Evolutionary conservation across 1,139 yeast species (phyloP), one percentile per base, ranked within the genome.

Genomic region (Scheffersomyces parashehatae): DNA sequence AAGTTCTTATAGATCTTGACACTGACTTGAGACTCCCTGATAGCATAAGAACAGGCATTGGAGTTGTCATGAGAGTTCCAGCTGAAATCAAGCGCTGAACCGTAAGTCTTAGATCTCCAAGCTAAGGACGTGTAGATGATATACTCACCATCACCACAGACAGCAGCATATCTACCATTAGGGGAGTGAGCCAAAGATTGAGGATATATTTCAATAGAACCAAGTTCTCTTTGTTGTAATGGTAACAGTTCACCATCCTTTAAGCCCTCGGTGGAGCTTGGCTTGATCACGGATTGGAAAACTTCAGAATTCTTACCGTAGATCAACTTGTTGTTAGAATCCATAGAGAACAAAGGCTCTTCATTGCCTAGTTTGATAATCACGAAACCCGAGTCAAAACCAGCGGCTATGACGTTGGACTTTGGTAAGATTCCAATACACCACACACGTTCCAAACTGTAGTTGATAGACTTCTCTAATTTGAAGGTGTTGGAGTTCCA

Each of bases 121-220:
- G 98, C 98, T 59, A 95, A 79, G 1, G 99, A 95, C 6, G 98
- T 90, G 70, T 93, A 95, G 45, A 95, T 85, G 57, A 93, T 89
- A 65, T 89, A 93, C 68, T 93, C 99, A 48, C 97, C 98, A 69
- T 95, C 99, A 60, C 99, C 99, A 45, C 95, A 87, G 39, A 93
- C 97, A 24, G 98, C 87, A 34, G 91, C 98, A 64, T 88, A 93
- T 67, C 97, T 83, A 48, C 99, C 99, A 62, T 95, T 93, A 49
- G 98, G 98, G 34, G 98, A 91, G 67, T 93, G 99, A 39, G 78
- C 73, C 58, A 93, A 77, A 48, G 86, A 78, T 51, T 88, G 88
- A 37, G 99, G 98, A 73, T 85, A 93, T 38, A 93, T 83, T 68
- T 93, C 99, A 46, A 91, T 90, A 20, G 88, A 74, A 9, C 99